phyloP scores from a whole-genome alignment of 805 yeast genomes.

The Kodamaea nitidulidarum region DNA sequence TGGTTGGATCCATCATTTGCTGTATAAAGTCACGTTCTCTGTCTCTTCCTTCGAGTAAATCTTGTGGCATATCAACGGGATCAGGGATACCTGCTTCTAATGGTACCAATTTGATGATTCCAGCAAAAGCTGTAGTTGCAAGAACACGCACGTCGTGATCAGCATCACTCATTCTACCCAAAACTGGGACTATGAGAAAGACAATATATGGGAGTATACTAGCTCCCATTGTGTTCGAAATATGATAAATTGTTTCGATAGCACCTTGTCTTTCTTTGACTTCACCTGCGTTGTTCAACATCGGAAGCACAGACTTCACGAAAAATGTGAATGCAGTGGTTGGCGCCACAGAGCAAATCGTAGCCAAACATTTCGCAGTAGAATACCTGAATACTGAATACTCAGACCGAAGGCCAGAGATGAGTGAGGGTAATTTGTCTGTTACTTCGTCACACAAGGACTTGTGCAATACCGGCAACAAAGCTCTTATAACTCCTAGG shows the following conservation, averaged over 20 bases:
- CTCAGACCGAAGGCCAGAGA: constrained; percentile 61
- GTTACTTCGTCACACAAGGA: constrained; percentile 49
- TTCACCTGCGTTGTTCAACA: constrained; percentile 71
- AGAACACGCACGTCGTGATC: constrained; percentile 81
- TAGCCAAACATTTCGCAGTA: constrained; percentile 83
- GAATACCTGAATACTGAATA: constrained; percentile 84
- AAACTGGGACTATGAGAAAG: constrained; percentile 89
- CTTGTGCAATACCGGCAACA: constrained; percentile 57
- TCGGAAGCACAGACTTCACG: constrained; percentile 74
- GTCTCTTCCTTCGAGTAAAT: constrained; percentile 82
- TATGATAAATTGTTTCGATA: constrained; percentile 83
- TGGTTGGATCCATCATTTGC: constrained; percentile 97
- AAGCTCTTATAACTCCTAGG: constrained; percentile 72
- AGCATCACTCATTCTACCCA: constrained; percentile 97
- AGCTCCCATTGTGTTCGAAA: constrained; percentile 80
- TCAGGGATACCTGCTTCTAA: constrained; percentile 96
- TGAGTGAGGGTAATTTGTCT: constrained; percentile 34
- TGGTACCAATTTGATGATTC: constrained; percentile 91
- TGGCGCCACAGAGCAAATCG: constrained; percentile 67
- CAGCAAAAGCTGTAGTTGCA: constrained; percentile 95
- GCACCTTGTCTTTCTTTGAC: constrained; percentile 85
- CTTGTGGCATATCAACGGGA: constrained; percentile 85
- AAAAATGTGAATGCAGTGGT: constrained; percentile 70
- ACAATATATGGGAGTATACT: constrained; percentile 91
- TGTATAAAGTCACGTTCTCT: constrained; percentile 90